A percentile compares a stretch with the other conserved stretches of the same genome.
These are phyloP conservation scores for Lachancea dasiensis DNA, from an alignment of 805 yeast genomes.

Conservation along the genomic window DNA sequence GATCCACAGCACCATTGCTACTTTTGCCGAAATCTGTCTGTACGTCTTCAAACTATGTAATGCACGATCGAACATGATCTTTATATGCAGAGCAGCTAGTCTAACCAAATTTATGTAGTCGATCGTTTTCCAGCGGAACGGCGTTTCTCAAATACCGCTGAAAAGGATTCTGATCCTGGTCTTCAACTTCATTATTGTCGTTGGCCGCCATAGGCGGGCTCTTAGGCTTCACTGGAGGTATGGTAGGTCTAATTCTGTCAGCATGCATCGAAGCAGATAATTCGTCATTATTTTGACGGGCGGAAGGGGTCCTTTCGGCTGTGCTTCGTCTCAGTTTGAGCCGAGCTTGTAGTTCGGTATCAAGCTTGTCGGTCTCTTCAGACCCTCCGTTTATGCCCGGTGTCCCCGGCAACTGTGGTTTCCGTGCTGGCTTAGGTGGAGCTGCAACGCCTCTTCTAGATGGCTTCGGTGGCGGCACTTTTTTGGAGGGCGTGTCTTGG, in stretches of 20 bases:
- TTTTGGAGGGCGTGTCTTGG: neutral
- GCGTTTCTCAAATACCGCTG: conserved; percentile 34
- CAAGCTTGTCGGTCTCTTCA: neutral
- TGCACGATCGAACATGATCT: too few relatives aligned
- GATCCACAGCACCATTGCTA: too few relatives aligned
- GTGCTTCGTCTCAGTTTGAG: conserved; percentile 3
- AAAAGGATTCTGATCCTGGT: conserved; percentile 33
- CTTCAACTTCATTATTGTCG: conserved; percentile 11
- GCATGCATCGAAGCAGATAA: too few relatives aligned
- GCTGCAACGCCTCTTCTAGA: conserved; percentile 1
- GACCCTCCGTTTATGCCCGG: too few relatives aligned
- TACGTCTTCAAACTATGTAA: too few relatives aligned
- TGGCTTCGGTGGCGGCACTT: conserved; percentile 3
- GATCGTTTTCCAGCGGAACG: conserved; percentile 34
- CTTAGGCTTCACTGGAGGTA: conserved; percentile 2
- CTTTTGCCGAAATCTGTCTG: too few relatives aligned
- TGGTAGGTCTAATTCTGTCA: conserved; percentile 1
- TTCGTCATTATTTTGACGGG: too few relatives aligned
- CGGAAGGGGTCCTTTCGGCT: too few relatives aligned
- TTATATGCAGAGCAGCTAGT: too few relatives aligned
- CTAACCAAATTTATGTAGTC: conserved; percentile 32
- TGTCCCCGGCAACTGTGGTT: neutral
- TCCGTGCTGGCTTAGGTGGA: conserved; percentile 3
- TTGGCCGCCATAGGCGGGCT: neutral
- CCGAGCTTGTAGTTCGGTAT: conserved; percentile 3